These are phyloP conservation scores for Trichoderma oligosporum DNA, from an alignment of 2,329 filamentous ascomycete genomes.

Conservation along the genomic window DNA sequence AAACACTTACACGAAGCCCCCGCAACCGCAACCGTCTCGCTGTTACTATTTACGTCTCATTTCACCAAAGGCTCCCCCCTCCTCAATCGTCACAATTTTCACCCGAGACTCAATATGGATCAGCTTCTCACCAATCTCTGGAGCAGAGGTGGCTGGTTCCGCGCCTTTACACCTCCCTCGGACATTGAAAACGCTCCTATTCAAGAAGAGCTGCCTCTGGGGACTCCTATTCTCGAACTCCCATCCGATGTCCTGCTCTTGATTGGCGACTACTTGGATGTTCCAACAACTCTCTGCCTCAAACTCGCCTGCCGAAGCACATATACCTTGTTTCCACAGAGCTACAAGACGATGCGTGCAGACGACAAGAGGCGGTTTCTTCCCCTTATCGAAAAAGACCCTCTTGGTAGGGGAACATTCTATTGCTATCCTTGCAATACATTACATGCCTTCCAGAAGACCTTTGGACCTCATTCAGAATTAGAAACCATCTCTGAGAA, in stretches of 20 bases:
- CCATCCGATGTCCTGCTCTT: constrained; percentile 24
- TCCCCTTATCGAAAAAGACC: constrained; percentile 21
- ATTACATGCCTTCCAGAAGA: constrained; percentile 21
- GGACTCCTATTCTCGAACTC: constrained; percentile 19
- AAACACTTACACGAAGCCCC: background rate
- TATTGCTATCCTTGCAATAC: constrained; percentile 24
- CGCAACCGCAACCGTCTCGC: background rate
- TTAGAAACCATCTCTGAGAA: background rate
- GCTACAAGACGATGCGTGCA: constrained; percentile 5
- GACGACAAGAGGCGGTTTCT: constrained; percentile 19
- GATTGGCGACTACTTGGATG: constrained; percentile 23
- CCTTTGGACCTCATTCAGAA: constrained; percentile 19
- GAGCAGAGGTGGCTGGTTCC: constrained; percentile 15
- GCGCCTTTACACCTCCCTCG: constrained; percentile 10
- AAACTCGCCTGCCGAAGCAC: constrained; percentile 22
- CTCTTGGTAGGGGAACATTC: constrained; percentile 20
- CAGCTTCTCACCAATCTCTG: constrained; percentile 16
- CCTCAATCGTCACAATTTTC: background rate
- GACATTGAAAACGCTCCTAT: background rate
- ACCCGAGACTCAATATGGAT: constrained; percentile 7
- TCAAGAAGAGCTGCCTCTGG: background rate
- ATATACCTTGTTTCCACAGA: constrained; percentile 13
- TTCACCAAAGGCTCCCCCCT: background rate
- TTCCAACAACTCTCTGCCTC: constrained; percentile 19
- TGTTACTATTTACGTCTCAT: background rate